Conservation (phyloP, 202 grass and related monocot genomes). For the Dendrocalamus latiflorus region DNA sequence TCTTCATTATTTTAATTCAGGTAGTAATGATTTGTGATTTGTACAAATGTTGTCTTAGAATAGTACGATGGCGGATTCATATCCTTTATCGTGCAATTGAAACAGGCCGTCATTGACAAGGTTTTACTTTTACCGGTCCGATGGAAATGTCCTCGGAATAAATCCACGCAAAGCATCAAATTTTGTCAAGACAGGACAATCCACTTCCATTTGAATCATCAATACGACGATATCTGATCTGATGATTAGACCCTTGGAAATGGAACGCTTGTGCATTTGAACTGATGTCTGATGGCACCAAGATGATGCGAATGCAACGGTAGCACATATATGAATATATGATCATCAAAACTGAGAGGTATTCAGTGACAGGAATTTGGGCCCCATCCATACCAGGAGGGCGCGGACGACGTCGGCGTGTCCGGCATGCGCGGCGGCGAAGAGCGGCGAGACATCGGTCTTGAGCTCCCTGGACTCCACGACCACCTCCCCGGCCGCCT, state of each 20-base stretch:
- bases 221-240: not conserved
- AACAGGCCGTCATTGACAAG: not conserved
- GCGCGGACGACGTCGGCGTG: conserved; percentile 28
- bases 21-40: not conserved
- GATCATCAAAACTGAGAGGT: not conserved
- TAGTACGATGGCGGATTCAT: not conserved
- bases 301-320: not conserved
- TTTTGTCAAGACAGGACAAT: not conserved
- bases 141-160: not conserved
- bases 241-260: not conserved
- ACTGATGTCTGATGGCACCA: not conserved
- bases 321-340: not conserved
- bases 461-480: conserved; percentile 32
- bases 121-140: not conserved
- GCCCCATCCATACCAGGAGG: conserved; percentile 40
- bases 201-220: not conserved
- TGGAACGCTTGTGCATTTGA: not conserved
- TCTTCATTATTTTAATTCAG: not conserved
- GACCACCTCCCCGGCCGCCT: conserved; percentile 29
- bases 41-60: not conserved
- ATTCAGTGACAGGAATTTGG: not conserved
- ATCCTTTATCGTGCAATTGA: not conserved
- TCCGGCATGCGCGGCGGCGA: conserved; percentile 51
- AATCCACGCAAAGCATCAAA: not conserved
- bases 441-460: conserved; percentile 58